Evolutionary conservation across 2,329 filamentous ascomycete species (phyloP).

Genomic region (Colletotrichum theobromicola): DNA sequence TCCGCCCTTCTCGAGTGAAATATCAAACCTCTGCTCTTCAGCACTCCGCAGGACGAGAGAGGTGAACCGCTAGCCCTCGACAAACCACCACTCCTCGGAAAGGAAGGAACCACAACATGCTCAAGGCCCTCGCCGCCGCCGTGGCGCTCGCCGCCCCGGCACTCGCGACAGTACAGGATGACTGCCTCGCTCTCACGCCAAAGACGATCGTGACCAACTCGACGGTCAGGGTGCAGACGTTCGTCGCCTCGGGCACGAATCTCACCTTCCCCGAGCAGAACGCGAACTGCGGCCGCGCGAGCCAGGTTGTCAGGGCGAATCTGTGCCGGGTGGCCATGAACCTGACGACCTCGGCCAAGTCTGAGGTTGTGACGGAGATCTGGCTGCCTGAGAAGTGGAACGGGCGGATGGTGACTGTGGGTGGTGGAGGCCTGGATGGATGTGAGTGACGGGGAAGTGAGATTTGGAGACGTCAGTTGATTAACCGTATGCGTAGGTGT

Average conservation of each 20-base stretch:
- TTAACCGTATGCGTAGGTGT: conserved; percentile 32
- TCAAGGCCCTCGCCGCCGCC: background rate
- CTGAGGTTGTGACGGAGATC: conserved; percentile 48
- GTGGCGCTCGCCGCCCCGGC: background rate
- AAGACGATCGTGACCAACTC: conserved; percentile 25
- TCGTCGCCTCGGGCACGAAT: conserved; percentile 31
- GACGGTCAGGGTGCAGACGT: conserved; percentile 21
- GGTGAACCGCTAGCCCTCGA: background rate
- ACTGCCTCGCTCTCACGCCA: conserved; percentile 8
- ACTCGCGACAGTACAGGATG: background rate
- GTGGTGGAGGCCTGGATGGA: conserved; percentile 54
- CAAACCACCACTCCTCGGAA: background rate
- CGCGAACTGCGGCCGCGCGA: conserved; percentile 32
- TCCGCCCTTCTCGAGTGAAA: background rate
- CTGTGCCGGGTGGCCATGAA: conserved; percentile 32
- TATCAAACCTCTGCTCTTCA: background rate
- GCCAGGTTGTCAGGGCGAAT: conserved; percentile 20
- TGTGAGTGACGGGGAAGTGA: conserved; percentile 30
- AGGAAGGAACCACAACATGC: background rate
- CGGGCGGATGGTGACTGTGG: conserved; percentile 50
- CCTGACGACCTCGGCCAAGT: conserved; percentile 36
- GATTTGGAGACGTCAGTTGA: background rate
- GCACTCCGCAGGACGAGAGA: background rate
- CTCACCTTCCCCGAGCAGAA: conserved; percentile 35
- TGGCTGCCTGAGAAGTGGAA: conserved; percentile 53